Conservation (phyloP, 164 flowering plant species). For the Vitis riparia region DNA sequence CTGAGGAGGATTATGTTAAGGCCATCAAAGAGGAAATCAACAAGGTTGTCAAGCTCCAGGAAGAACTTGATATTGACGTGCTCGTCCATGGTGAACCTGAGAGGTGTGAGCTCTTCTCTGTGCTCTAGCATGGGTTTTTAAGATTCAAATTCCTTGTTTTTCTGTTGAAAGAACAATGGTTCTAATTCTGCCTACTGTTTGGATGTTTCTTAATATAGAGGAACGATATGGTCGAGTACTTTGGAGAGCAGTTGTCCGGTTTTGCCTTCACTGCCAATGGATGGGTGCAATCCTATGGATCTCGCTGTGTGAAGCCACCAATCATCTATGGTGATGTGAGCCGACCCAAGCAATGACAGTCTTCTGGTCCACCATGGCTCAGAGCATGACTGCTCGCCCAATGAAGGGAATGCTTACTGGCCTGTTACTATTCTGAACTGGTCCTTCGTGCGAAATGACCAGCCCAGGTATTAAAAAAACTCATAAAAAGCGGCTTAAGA, state of each 20-base stretch:
- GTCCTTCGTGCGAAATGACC: constrained; percentile 78
- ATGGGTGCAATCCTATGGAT: constrained; percentile 83
- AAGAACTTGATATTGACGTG: constrained; percentile 76
- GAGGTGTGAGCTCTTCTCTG: constrained; percentile 34
- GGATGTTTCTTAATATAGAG: constrained; percentile 34
- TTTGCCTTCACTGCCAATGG: constrained; percentile 71
- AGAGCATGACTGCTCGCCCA: constrained; percentile 70
- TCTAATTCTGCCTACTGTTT: not conserved
- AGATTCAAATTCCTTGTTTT: not conserved
- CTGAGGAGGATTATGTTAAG: constrained; percentile 49
- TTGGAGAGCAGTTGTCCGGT: constrained; percentile 71
- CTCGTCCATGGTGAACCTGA: constrained; percentile 81
- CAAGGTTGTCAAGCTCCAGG: constrained; percentile 67
- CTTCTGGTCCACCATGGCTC: constrained; percentile 72
- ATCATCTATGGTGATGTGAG: constrained; percentile 82
- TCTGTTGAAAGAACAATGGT: not conserved
- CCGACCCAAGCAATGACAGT: constrained; percentile 75
- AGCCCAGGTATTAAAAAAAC: constrained; percentile 41
- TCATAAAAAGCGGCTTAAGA: not conserved
- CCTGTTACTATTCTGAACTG: constrained; percentile 77
- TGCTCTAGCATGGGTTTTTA: not conserved
- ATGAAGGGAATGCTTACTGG: constrained; percentile 90
- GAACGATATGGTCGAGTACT: constrained; percentile 80
- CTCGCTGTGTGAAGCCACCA: constrained; percentile 83
- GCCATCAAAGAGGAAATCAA: constrained; percentile 60